A percentile compares a stretch with the other conserved stretches of the same genome.
Evolutionary conservation across 495 filamentous ascomycete species (phyloP).

Genomic region (Cercophora sp.): DNA sequence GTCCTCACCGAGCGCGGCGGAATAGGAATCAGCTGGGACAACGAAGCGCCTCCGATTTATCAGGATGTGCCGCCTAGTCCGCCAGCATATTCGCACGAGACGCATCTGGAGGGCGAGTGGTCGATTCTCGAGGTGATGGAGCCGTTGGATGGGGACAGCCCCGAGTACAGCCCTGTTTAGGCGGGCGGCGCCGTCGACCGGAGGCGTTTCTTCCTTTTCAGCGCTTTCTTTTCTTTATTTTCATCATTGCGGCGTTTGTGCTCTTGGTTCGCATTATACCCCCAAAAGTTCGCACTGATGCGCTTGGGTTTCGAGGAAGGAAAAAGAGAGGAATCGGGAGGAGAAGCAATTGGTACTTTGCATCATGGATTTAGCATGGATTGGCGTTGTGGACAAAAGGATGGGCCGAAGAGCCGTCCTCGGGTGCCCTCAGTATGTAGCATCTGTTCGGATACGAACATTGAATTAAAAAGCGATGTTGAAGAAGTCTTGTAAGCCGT

Average conservation of each 20-base stretch:
- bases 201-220: no score
- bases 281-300: neutral
- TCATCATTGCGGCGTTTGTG: neutral
- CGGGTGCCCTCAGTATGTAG: no score
- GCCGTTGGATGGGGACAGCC: conserved; percentile 18
- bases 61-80: conserved; percentile 89
- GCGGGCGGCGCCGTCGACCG: no score
- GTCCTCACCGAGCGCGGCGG: conserved; percentile 78
- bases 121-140: conserved; percentile 26
- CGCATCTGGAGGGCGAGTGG: conserved; percentile 6
- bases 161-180: no score
- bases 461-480: no score
- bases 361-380: neutral
- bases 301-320: neutral
- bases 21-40: conserved; percentile 93
- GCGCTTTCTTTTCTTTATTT: no score
- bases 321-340: neutral
- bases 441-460: no score
- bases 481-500: no score
- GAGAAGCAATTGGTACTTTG: neutral
- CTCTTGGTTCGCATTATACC: neutral
- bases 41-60: conserved; percentile 92
- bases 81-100: conserved; percentile 59
- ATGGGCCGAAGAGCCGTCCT: no score
- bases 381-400: no score